A percentile compares a stretch with the other conserved stretches of the same genome.
These are phyloP conservation scores for Zygosaccharomyces sapae DNA, from an alignment of 1,139 yeast genomes.

Conservation along the genomic window DNA sequence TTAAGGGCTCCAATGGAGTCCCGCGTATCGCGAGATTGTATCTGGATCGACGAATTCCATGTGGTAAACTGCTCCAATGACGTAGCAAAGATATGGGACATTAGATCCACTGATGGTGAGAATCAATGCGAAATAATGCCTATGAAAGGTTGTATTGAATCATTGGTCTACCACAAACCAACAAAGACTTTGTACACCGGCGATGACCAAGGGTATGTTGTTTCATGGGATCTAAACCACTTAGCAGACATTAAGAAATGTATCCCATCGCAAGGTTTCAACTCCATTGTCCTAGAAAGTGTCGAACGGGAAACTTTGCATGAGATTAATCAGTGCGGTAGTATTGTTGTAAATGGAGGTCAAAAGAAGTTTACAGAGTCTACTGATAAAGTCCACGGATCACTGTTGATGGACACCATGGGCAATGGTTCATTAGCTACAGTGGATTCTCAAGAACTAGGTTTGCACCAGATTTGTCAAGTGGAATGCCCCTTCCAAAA, in stretches of 20 bases:
- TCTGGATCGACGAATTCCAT: slow-evolving; percentile 27
- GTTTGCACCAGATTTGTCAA: slow-evolving; percentile 24
- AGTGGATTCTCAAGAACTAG: slow-evolving; percentile 24
- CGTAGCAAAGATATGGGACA: slow-evolving; percentile 29
- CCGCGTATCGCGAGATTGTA: slow-evolving; percentile 19
- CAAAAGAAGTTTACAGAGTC: slow-evolving; percentile 4
- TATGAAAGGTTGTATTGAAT: slow-evolving; percentile 24
- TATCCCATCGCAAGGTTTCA: slow-evolving; percentile 25
- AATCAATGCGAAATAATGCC: slow-evolving; percentile 22
- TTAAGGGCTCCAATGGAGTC: slow-evolving; percentile 6
- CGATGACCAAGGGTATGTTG: slow-evolving; percentile 28
- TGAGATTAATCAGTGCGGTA: slow-evolving; percentile 27
- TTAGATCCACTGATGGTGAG: slow-evolving; percentile 21
- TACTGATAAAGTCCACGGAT: slow-evolving; percentile 10
- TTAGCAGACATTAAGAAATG: slow-evolving; percentile 18
- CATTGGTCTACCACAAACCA: slow-evolving; percentile 17
- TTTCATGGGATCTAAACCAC: slow-evolving; percentile 28
- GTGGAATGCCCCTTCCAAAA: slow-evolving; percentile 12
- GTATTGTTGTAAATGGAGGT: slow-evolving; percentile 19
- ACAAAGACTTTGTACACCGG: slow-evolving; percentile 22
- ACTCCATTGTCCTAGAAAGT: slow-evolving; percentile 17
- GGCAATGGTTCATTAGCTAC: slow-evolving; percentile 21
- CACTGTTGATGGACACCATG: slow-evolving; percentile 15
- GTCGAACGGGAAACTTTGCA: slow-evolving; percentile 8
- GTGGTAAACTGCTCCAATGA: slow-evolving; percentile 25